A percentile compares a stretch with the other conserved stretches of the same genome.
These are phyloP conservation scores for Fagopyrum esculentum DNA, from an alignment of 148 eudicot genomes.

Conservation along the genomic window DNA sequence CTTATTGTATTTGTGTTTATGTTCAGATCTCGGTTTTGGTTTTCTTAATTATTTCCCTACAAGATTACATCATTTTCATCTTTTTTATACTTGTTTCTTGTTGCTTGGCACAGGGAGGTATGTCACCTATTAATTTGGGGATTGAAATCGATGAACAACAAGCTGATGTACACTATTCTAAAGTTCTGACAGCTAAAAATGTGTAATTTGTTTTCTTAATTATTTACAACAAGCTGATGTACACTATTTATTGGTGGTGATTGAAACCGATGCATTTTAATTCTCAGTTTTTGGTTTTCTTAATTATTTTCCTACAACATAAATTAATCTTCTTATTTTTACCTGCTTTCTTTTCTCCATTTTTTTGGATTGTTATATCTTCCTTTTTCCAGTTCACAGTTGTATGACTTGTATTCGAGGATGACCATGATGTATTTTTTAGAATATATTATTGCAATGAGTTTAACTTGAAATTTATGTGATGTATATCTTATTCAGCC, in stretches of 20 bases:
- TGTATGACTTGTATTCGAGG: background rate
- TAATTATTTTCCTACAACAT: background rate
- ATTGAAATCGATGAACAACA: slow-evolving; percentile 83
- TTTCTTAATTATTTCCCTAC: background rate
- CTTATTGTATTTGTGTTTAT: too few species aligned
- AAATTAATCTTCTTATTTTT: background rate
- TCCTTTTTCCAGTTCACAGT: background rate
- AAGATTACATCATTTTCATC: background rate
- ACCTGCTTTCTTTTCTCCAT: background rate
- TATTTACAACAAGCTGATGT: too few species aligned
- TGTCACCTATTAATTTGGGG: slow-evolving; percentile 79
- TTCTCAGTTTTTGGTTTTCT: too few species aligned
- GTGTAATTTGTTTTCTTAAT: slow-evolving; percentile 31
- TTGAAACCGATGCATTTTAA: background rate
- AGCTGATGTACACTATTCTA: too few species aligned
- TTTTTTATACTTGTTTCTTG: background rate
- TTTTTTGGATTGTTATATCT: background rate
- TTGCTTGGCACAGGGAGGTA: slow-evolving; percentile 60
- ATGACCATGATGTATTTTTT: background rate
- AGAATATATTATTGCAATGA: background rate
- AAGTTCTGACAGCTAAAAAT: too few species aligned
- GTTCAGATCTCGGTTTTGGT: slow-evolving; percentile 6
- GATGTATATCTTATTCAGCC: slow-evolving; percentile 67
- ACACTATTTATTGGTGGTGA: background rate
- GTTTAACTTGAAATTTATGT: slow-evolving; percentile 18